phyloP scores from a whole-genome alignment of 2,329 filamentous ascomycete species.

The Diaporthe nobilis region DNA sequence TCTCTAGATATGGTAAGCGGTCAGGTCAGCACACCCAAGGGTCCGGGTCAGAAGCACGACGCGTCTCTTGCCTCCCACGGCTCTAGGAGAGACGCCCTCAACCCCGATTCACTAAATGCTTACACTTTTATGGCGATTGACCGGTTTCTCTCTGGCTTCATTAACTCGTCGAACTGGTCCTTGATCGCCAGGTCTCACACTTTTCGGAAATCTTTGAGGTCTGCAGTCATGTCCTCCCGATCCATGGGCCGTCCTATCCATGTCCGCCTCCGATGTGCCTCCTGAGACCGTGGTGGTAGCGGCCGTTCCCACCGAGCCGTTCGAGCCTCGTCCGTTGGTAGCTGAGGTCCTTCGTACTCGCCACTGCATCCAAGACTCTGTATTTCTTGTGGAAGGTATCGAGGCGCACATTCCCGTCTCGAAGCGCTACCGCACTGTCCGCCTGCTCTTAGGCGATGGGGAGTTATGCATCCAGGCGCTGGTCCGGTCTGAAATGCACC shows the following conservation, averaged over 20 bases:
- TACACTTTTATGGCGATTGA: no score
- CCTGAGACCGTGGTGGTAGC: conserved; percentile 43
- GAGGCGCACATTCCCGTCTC: conserved; percentile 40
- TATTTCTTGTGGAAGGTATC: conserved; percentile 61
- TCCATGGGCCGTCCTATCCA: conserved; percentile 1
- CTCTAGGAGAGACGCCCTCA: conserved; percentile 9
- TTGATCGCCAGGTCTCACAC: neutral
- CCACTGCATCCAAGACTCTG: conserved; percentile 61
- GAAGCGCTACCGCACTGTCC: conserved; percentile 58
- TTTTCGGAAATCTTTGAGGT: neutral
- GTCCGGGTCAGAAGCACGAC: conserved; percentile 20
- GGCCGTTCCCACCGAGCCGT: conserved; percentile 45
- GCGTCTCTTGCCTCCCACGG: neutral
- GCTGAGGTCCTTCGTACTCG: conserved; percentile 63
- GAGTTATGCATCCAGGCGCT: conserved; percentile 69
- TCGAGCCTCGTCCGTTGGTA: conserved; percentile 58
- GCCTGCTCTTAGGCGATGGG: conserved; percentile 67
- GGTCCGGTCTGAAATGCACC: conserved; percentile 61
- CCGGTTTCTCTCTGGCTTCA: neutral
- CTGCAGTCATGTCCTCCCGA: conserved; percentile 33
- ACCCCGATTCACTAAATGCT: neutral
- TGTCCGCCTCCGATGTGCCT: conserved; percentile 28
- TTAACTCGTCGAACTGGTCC: neutral
- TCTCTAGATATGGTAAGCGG: conserved; percentile 15
- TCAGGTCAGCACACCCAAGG: neutral